These are phyloP conservation scores for Thermochaetoides dissita DNA, from an alignment of 2,329 filamentous ascomycete species.

Conservation along the genomic window DNA sequence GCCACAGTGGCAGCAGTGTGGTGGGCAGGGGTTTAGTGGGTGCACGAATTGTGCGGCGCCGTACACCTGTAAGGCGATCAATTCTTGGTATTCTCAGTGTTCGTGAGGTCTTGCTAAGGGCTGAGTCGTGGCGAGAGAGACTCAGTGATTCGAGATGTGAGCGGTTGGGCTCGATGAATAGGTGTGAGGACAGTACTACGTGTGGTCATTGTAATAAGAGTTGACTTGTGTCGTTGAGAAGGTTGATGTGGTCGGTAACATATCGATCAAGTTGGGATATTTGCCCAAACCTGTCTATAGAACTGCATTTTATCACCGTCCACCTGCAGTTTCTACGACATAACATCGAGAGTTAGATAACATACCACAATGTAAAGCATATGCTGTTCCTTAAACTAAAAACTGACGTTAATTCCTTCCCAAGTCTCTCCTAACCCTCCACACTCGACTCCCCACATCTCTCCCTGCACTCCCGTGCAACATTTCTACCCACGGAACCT, in stretches of 20 bases:
- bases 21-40: slow-evolving; percentile 9
- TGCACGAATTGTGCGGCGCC: slow-evolving; percentile 12
- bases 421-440: slow-evolving; percentile 50
- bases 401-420: slow-evolving; percentile 23
- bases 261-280: too few species aligned
- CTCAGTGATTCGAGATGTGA: too few species aligned
- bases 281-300: too few species aligned
- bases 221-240: too few species aligned
- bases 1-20: slow-evolving; percentile 14
- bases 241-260: too few species aligned
- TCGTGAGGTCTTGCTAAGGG: slow-evolving; percentile 1
- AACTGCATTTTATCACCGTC: neutral
- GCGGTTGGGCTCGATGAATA: neutral
- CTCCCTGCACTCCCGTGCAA: slow-evolving; percentile 40
- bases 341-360: too few species aligned
- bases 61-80: slow-evolving; percentile 12
- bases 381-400: too few species aligned
- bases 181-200: neutral
- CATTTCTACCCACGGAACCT: slow-evolving; percentile 40
- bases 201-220: too few species aligned
- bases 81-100: slow-evolving; percentile 15
- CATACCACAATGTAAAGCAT: too few species aligned
- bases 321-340: neutral
- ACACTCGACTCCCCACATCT: slow-evolving; percentile 44
- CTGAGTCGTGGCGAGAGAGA: too few species aligned